A percentile compares a stretch with the other conserved stretches of the same genome.
Evolutionary conservation across 176 grass and related monocot genomes (phyloP).

Genomic region (Paspalum notatum): DNA sequence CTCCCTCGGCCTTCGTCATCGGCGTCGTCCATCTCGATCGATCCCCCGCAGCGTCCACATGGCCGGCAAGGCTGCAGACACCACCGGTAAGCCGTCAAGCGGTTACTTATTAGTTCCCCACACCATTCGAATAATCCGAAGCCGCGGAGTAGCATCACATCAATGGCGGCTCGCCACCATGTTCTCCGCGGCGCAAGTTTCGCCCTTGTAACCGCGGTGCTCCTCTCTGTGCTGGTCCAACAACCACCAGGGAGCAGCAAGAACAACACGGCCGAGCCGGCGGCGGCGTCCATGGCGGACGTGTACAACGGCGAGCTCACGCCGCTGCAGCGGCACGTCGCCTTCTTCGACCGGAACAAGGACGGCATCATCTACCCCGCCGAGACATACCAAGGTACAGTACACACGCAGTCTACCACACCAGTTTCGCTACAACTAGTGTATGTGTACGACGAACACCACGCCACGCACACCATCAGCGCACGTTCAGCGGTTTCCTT

Average conservation of each 20-base stretch:
- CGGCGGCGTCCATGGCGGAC: constrained; percentile 9
- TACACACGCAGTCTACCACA: no score
- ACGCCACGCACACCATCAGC: no score
- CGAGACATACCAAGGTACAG: constrained; percentile 65
- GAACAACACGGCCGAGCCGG: not conserved
- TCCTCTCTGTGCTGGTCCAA: not conserved
- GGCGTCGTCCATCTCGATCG: not conserved
- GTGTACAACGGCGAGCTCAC: constrained; percentile 54
- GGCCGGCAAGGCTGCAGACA: not conserved
- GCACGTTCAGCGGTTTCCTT: no score
- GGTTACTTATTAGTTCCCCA: no score
- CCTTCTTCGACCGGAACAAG: constrained; percentile 77
- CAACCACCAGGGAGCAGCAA: not conserved
- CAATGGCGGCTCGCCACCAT: not conserved
- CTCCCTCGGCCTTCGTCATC: not conserved
- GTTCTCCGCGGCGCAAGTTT: not conserved
- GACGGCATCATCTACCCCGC: constrained; percentile 64
- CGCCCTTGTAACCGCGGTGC: not conserved
- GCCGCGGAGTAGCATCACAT: no score
- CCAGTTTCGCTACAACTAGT: no score
- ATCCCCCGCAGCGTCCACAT: not conserved
- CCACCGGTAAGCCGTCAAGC: not conserved
- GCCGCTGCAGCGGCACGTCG: constrained; percentile 69
- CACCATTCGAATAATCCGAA: no score
- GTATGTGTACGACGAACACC: no score